Percentiles rank a stretch among this genome's conserved stretches.
Conservation (phyloP, 805 yeast genomes). For the Priceomyces castillae region DNA sequence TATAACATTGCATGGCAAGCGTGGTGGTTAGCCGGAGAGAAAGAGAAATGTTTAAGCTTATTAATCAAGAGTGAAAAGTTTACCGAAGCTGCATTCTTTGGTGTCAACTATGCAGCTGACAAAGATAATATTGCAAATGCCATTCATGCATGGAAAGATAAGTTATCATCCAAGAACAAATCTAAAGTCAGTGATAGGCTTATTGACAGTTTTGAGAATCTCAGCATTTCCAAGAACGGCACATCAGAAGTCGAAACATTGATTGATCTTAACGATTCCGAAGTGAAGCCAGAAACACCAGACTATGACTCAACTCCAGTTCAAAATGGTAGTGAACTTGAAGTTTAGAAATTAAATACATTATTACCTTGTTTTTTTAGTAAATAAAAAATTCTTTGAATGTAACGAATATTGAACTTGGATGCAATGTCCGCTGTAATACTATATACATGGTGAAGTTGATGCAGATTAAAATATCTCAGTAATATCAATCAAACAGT, state of each 20-base stretch:
- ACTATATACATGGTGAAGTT: background rate
- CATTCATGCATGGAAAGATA: conserved; percentile 66
- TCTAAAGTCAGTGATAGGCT: conserved; percentile 61
- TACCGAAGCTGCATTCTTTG: conserved; percentile 84
- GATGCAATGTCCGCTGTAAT: too few relatives aligned
- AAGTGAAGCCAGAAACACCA: conserved; percentile 1
- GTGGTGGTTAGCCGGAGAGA: conserved; percentile 81
- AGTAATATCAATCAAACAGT: conserved; percentile 8
- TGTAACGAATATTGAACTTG: background rate
- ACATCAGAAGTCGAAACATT: conserved; percentile 11
- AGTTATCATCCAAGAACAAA: conserved; percentile 52
- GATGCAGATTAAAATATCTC: background rate
- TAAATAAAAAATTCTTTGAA: background rate
- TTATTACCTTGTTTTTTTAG: background rate
- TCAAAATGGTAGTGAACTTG: conserved; percentile 1
- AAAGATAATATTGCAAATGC: conserved; percentile 42
- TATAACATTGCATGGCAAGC: conserved; percentile 91
- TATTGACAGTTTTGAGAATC: conserved; percentile 32
- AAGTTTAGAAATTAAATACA: background rate
- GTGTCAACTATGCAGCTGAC: conserved; percentile 59
- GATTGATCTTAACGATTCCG: conserved; percentile 18
- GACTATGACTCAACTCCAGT: background rate
- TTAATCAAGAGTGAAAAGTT: conserved; percentile 65
- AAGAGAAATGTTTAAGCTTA: conserved; percentile 58
- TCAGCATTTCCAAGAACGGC: conserved; percentile 15